phyloP scores from a whole-genome alignment of 2,329 filamentous ascomycete genomes.

The Colletotrichum cuscutae region DNA sequence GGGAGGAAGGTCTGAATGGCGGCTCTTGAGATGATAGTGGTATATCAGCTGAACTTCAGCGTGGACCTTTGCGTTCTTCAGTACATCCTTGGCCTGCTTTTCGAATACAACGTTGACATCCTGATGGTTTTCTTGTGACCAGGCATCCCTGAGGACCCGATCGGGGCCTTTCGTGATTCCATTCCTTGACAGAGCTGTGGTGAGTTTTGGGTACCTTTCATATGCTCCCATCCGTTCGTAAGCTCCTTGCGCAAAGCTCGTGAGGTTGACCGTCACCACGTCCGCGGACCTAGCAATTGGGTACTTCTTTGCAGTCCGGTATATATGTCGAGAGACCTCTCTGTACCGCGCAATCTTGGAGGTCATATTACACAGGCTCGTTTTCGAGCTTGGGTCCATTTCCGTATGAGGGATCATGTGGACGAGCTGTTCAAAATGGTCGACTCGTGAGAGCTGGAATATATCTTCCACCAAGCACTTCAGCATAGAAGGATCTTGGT shows the following conservation, averaged over 20 bases:
- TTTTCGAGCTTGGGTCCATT: not conserved
- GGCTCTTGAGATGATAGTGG: not conserved
- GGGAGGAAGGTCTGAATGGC: not conserved
- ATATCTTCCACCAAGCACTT: not conserved
- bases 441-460: not conserved
- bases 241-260: not conserved
- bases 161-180: not conserved
- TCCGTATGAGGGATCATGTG: not conserved
- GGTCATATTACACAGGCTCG: not conserved
- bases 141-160: not conserved
- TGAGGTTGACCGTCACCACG: not conserved
- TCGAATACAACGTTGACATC: not conserved
- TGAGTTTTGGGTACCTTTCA: not conserved
- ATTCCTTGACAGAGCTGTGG: not conserved
- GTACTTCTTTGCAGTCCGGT: not conserved
- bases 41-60: not conserved
- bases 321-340: not conserved
- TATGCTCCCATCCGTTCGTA: not conserved
- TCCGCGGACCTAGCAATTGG: not conserved
- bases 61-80: not conserved
- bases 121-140: no score
- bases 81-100: not conserved
- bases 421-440: not conserved
- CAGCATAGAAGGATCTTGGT: not conserved
- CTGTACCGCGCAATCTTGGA: not conserved